Base-by-base conservation (phyloP, 2,329 filamentous ascomycete species). In the Bipolaris sorokiniana region DNA sequence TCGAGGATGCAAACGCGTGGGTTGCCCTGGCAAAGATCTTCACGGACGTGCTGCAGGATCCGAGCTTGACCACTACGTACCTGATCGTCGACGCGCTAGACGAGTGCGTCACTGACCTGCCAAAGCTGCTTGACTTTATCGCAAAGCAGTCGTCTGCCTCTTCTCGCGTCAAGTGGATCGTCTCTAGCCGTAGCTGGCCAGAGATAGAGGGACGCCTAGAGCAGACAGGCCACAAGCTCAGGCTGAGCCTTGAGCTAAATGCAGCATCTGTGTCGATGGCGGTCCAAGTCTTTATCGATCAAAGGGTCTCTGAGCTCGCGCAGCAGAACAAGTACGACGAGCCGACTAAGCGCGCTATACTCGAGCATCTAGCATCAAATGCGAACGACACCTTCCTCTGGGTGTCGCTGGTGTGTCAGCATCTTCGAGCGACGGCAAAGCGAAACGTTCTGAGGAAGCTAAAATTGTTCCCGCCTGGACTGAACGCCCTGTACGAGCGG, bases 1-100 rank as follows among this genome's bases (percentile, higher is more conserved):
- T 59, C 22, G 44, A 79, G n/a, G 77, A 76, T 48, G 18, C 40
- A 0, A 80, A 79, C 68, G 52, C 56, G 3, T 61, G 53, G 60
- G 13, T 52, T 10, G 46, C 38, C 5, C 10, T 65, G 26, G 16
- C 63, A 0, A 51, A 72, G 1, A 76, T 83, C 4, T 72, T 84
- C 0, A 55, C n/a, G 0, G 58, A 63, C 3, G 79, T 84, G 10
- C 54, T 84, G 2, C n/a, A 70, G n/a, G 77, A 82, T 40, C 51
- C 59, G 1, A 65, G 11, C 41, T 56, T 1, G n/a, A 34, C 11
- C 10, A 34, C 23, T 3, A 56, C 51, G 13, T 63, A 56, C 34
- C 28, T 65, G 3, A 11, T 65, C 6, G 36, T 65, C 11, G 56
- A 65, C 23, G 60, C 62, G 10, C 50, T 65, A 1, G 62, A 65